Evolutionary conservation across 306 rosid genomes (phyloP).

Genomic region (Quercus agrifolia): DNA sequence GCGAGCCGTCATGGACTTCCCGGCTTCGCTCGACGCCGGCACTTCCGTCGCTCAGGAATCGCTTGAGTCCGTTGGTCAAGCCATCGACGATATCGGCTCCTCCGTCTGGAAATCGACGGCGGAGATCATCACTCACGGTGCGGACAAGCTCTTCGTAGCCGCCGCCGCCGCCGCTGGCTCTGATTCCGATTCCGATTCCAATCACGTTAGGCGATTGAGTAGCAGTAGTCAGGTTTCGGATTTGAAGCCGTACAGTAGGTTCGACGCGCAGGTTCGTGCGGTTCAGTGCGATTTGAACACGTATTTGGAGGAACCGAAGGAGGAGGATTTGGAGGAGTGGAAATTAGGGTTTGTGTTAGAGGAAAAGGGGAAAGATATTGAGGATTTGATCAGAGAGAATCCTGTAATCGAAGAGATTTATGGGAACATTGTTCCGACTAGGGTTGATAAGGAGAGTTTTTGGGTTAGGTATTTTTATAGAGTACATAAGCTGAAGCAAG

Average conservation of each 20-base stretch:
- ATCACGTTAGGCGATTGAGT: conserved; percentile 22
- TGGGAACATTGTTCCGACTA: conserved; percentile 51
- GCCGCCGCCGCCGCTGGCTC: conserved; percentile 2
- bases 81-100: conserved; percentile 85
- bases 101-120: conserved; percentile 92
- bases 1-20: conserved; percentile 84
- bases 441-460: conserved; percentile 49
- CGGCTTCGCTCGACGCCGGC: conserved; percentile 71
- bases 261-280: conserved; percentile 58
- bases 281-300: conserved; percentile 66
- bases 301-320: conserved; percentile 67
- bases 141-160: conserved; percentile 47
- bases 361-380: conserved; percentile 53
- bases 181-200: conserved; percentile 59
- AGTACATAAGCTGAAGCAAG: conserved; percentile 64
- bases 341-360: conserved; percentile 66
- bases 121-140: conserved; percentile 74
- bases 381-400: conserved; percentile 49
- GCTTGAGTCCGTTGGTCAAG: conserved; percentile 92
- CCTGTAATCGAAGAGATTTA: conserved; percentile 52
- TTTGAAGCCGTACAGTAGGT: conserved; percentile 69
- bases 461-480: conserved; percentile 81
- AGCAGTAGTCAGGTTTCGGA: conserved; percentile 40
- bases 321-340: conserved; percentile 62
- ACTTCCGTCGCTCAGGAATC: conserved; percentile 93